Conservation (phyloP, 805 yeast genomes). For the Myxozyma mucilagina region DNA sequence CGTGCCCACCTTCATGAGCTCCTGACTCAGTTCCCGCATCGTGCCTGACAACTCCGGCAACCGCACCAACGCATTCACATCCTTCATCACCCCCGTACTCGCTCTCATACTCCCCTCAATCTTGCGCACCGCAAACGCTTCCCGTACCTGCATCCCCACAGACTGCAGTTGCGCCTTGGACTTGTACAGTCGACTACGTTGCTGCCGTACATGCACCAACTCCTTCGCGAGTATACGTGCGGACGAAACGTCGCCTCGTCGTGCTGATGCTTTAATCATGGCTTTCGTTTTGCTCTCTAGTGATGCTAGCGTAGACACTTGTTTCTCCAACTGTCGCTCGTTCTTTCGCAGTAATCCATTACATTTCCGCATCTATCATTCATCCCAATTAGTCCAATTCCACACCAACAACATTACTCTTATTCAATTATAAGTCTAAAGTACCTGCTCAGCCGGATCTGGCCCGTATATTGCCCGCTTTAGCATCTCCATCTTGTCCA, state of each 20-base stretch:
- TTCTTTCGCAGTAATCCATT: slow-evolving; percentile 79
- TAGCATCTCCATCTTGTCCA: slow-evolving; percentile 67
- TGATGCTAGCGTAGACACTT: slow-evolving; percentile 58
- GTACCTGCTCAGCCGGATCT: slow-evolving; percentile 83
- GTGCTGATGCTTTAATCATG: slow-evolving; percentile 71
- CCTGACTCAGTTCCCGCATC: slow-evolving; percentile 83
- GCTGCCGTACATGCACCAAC: slow-evolving; percentile 68
- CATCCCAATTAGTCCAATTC: no score
- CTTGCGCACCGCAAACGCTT: slow-evolving; percentile 83
- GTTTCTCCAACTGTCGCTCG: slow-evolving; percentile 79
- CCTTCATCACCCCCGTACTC: slow-evolving; percentile 81
- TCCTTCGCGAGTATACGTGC: slow-evolving; percentile 84
- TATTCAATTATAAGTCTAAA: slow-evolving; percentile 31
- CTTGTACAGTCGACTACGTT: slow-evolving; percentile 67
- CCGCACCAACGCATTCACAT: slow-evolving; percentile 74
- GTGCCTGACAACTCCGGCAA: slow-evolving; percentile 79
- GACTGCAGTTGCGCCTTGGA: slow-evolving; percentile 86
- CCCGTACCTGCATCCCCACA: slow-evolving; percentile 84
- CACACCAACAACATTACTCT: no score
- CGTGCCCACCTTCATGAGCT: slow-evolving; percentile 54
- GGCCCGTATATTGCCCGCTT: slow-evolving; percentile 95
- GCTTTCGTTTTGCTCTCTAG: slow-evolving; percentile 74
- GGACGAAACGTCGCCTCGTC: slow-evolving; percentile 70
- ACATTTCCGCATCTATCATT: slow-evolving; percentile 57
- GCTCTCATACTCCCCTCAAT: slow-evolving; percentile 77